phyloP scores from a whole-genome alignment of 768 basidiomycete species.

The Fomitopsis serialis region DNA sequence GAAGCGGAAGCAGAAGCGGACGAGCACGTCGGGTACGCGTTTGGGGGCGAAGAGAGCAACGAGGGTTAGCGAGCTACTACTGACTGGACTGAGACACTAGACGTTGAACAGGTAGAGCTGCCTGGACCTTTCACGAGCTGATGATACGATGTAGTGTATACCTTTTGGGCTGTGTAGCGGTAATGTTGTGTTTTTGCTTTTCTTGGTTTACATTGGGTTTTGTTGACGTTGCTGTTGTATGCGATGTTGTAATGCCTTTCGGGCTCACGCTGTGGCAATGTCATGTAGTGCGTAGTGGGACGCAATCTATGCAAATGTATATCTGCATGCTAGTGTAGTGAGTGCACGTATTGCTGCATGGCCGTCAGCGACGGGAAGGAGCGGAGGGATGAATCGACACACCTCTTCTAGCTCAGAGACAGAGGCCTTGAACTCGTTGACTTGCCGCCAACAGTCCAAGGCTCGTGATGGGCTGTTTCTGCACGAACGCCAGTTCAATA shows the following conservation, averaged over 20 bases:
- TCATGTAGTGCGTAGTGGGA: background rate
- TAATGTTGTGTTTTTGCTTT: too few relatives aligned
- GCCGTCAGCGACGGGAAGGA: slow-evolving; percentile 1
- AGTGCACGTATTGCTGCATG: slow-evolving; percentile 57
- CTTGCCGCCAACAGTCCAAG: slow-evolving; percentile 73
- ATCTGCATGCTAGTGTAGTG: slow-evolving; percentile 26
- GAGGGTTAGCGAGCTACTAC: slow-evolving; percentile 4
- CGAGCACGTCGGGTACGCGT: slow-evolving; percentile 21
- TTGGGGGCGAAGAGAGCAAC: slow-evolving; percentile 19
- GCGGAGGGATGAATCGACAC: slow-evolving; percentile 10
- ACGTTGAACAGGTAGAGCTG: slow-evolving; percentile 4
- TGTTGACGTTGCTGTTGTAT: slow-evolving; percentile 3
- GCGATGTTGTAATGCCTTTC: background rate
- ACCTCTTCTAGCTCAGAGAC: slow-evolving; percentile 71
- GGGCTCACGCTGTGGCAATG: background rate
- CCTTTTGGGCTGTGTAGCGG: slow-evolving; percentile 1
- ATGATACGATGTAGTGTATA: slow-evolving; percentile 8
- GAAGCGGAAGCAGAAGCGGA: too few relatives aligned
- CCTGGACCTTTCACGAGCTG: slow-evolving; percentile 10
- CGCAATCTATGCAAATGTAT: slow-evolving; percentile 1
- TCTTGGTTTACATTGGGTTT: slow-evolving; percentile 7
- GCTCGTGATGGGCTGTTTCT: slow-evolving; percentile 44
- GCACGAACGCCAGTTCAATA: background rate
- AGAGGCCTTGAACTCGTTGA: slow-evolving; percentile 61
- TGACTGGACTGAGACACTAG: too few relatives aligned